These are phyloP conservation scores for Mrakia gelida DNA, from an alignment of 768 basidiomycete species.

Conservation along the genomic window DNA sequence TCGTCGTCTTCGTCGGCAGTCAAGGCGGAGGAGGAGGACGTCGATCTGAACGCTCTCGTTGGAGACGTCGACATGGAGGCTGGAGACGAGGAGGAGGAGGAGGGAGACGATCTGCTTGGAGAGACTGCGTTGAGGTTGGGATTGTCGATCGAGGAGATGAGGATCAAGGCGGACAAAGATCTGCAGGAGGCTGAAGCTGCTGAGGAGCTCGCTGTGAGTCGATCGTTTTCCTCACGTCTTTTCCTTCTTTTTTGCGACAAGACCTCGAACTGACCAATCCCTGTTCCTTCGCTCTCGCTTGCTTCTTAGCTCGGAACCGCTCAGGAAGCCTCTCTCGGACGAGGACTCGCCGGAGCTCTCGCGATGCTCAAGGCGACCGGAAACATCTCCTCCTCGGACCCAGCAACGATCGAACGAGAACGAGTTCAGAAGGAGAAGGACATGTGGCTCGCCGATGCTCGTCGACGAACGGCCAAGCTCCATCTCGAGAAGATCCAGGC, in stretches of 20 bases:
- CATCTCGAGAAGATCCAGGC: slow-evolving; percentile 73
- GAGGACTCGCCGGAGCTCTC: slow-evolving; percentile 84
- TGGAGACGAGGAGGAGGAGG: slow-evolving; percentile 70
- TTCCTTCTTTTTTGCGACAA: neutral
- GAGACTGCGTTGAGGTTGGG: slow-evolving; percentile 45
- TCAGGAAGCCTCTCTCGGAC: slow-evolving; percentile 69
- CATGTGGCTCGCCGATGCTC: slow-evolving; percentile 82
- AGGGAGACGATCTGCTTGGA: slow-evolving; percentile 64
- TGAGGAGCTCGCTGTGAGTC: slow-evolving; percentile 41
- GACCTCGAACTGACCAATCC: neutral
- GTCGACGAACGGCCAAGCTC: slow-evolving; percentile 66
- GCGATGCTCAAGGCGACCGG: slow-evolving; percentile 77
- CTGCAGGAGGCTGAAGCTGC: slow-evolving; percentile 60
- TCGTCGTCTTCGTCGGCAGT: slow-evolving; percentile 29
- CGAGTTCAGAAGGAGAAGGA: slow-evolving; percentile 76
- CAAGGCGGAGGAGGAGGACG: slow-evolving; percentile 42
- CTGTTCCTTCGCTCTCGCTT: too few species aligned
- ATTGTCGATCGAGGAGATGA: slow-evolving; percentile 47
- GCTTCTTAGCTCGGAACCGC: slow-evolving; percentile 31
- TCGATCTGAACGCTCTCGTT: slow-evolving; percentile 38
- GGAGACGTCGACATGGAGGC: slow-evolving; percentile 45
- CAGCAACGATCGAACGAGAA: slow-evolving; percentile 69
- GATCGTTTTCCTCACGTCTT: neutral
- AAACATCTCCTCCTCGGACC: slow-evolving; percentile 59
- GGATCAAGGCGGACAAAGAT: slow-evolving; percentile 57